These are phyloP conservation scores for Cicer chorassanicum DNA, from an alignment of 306 rosid genomes.

Conservation along the genomic window DNA sequence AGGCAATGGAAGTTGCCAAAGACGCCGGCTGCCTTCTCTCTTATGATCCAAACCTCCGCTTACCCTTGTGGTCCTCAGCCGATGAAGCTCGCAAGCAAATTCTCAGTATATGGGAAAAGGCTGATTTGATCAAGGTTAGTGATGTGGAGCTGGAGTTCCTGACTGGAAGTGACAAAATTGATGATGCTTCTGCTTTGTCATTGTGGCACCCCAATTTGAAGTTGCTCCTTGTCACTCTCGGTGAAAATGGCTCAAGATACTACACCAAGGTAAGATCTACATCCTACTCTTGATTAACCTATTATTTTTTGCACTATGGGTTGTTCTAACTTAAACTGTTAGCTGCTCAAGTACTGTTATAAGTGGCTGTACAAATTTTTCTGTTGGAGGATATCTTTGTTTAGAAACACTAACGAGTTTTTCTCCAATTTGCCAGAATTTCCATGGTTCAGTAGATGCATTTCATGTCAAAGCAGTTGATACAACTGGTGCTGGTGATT, in stretches of 20 bases:
- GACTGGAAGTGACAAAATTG: constrained; percentile 69
- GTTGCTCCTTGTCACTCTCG: constrained; percentile 92
- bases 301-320: background rate
- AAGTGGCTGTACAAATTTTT: no score
- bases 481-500: constrained; percentile 88
- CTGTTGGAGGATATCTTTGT: background rate
- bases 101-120: constrained; percentile 86
- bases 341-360: background rate
- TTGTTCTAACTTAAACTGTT: no score
- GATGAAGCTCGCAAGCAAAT: constrained; percentile 85
- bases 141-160: constrained; percentile 87
- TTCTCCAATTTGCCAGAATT: constrained; percentile 50
- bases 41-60: constrained; percentile 84
- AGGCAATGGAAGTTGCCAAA: constrained; percentile 82
- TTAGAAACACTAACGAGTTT: constrained; percentile 17
- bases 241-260: constrained; percentile 85
- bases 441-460: constrained; percentile 69
- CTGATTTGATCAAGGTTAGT: constrained; percentile 84
- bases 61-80: constrained; percentile 76
- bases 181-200: constrained; percentile 70
- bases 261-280: constrained; percentile 74
- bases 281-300: background rate
- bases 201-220: constrained; percentile 83
- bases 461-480: constrained; percentile 69
- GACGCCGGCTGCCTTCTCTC: constrained; percentile 84